phyloP scores from a whole-genome alignment of 805 yeast species.

The Candida schatavii region DNA sequence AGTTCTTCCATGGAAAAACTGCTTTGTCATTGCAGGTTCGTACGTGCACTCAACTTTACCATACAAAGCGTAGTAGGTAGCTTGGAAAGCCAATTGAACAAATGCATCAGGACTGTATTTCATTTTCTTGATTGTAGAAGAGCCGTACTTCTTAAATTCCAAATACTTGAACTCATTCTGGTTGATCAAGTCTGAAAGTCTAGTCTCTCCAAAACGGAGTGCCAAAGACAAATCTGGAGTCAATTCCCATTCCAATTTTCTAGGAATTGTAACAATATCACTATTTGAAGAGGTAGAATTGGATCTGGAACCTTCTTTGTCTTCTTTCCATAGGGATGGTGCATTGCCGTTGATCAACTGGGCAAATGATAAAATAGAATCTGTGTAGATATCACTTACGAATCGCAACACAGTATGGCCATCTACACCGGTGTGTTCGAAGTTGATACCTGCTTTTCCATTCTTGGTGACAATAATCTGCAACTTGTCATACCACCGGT shows the following conservation, averaged over 20 bases:
- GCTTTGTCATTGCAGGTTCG: slow-evolving; percentile 95
- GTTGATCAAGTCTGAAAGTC: slow-evolving; percentile 80
- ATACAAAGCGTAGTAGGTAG: slow-evolving; percentile 86
- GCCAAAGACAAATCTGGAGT: slow-evolving; percentile 74
- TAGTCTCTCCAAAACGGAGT: slow-evolving; percentile 85
- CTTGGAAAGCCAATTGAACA: slow-evolving; percentile 90
- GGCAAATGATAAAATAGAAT: slow-evolving; percentile 84
- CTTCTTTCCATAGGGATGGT: slow-evolving; percentile 65
- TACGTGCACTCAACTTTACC: slow-evolving; percentile 93
- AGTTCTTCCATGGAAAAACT: slow-evolving; percentile 84
- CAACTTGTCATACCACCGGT: slow-evolving; percentile 91
- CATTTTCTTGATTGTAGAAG: slow-evolving; percentile 74
- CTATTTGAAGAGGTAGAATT: slow-evolving; percentile 27
- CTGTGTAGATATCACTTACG: slow-evolving; percentile 89
- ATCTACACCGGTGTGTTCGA: slow-evolving; percentile 93
- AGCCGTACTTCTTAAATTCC: slow-evolving; percentile 72
- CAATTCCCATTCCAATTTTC: slow-evolving; percentile 85
- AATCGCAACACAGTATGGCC: slow-evolving; percentile 90
- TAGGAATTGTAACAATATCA: slow-evolving; percentile 59
- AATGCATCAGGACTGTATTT: slow-evolving; percentile 93
- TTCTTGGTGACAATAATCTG: slow-evolving; percentile 84
- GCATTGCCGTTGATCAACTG: slow-evolving; percentile 72
- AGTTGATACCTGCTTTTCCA: slow-evolving; percentile 90
- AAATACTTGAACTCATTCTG: slow-evolving; percentile 85
- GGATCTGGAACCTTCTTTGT: slow-evolving; percentile 38